Evolutionary conservation across 106 monocot genomes (phyloP).

Genomic region (Phalaenopsis equestris): DNA sequence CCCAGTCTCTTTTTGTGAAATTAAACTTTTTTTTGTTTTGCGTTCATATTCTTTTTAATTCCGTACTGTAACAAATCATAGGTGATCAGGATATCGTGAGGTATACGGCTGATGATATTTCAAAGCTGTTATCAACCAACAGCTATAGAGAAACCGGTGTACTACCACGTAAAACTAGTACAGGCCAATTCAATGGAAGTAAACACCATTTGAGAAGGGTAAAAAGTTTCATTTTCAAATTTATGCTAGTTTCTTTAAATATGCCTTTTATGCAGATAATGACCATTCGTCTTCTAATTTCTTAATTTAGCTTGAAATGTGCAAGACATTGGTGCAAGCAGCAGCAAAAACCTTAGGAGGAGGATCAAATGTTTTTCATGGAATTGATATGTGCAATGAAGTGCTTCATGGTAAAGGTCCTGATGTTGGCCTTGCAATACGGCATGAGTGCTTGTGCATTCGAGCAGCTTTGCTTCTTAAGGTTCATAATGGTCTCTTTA

Average conservation of each 20-base stretch:
- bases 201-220: constrained; percentile 43
- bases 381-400: constrained; percentile 91
- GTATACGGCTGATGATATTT: constrained; percentile 54
- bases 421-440: constrained; percentile 37
- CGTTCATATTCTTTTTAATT: background rate
- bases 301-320: constrained; percentile 44
- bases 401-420: constrained; percentile 63
- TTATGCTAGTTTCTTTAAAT: constrained; percentile 2
- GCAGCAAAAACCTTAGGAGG: constrained; percentile 52
- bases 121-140: constrained; percentile 26
- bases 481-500: constrained; percentile 38
- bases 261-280: background rate
- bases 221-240: background rate
- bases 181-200: constrained; percentile 18
- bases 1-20: background rate
- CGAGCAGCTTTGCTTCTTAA: constrained; percentile 87
- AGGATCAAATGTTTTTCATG: constrained; percentile 42
- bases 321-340: constrained; percentile 51
- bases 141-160: constrained; percentile 22
- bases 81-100: constrained; percentile 34
- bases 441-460: constrained; percentile 75
- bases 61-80: constrained; percentile 8
- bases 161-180: constrained; percentile 1
- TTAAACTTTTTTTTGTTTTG: background rate
- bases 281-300: background rate